These are phyloP conservation scores for Podaxis sp. DNA, from an alignment of 768 basidiomycete species.

Conservation along the genomic window DNA sequence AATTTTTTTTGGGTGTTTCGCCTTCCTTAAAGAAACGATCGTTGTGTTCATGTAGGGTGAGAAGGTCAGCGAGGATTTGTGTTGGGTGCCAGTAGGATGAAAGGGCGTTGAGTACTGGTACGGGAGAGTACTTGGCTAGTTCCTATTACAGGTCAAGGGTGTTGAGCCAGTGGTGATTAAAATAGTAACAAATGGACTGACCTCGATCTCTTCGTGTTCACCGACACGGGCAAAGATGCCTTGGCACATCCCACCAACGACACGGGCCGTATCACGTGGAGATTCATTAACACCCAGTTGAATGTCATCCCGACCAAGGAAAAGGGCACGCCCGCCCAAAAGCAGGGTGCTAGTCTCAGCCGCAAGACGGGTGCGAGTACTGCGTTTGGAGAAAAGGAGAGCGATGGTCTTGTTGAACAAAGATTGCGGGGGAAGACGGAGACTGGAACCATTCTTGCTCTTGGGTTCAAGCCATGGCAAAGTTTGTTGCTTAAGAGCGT, in stretches of 20 bases:
- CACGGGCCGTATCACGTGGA: conserved; percentile 77
- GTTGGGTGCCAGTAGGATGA: conserved; percentile 97
- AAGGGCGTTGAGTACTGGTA: conserved; percentile 95
- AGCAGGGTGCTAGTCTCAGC: conserved; percentile 79
- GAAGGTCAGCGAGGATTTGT: conserved; percentile 89
- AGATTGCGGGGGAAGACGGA: conserved; percentile 70
- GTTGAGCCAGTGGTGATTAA: not conserved
- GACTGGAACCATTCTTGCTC: conserved; percentile 35
- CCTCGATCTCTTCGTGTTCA: conserved; percentile 91
- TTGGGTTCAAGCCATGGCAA: conserved; percentile 69
- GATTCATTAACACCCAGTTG: conserved; percentile 96
- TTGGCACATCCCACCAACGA: conserved; percentile 93
- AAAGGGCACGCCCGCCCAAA: conserved; percentile 88
- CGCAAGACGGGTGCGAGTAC: conserved; percentile 87
- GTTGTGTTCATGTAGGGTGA: conserved; percentile 82
- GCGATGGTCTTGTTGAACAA: conserved; percentile 85
- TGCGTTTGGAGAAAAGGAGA: conserved; percentile 89
- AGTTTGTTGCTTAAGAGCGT: conserved; percentile 60
- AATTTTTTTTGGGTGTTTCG: conserved; percentile 19
- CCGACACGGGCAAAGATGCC: conserved; percentile 97
- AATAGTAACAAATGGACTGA: conserved; percentile 30
- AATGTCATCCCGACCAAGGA: conserved; percentile 87
- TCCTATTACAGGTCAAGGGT: conserved; percentile 51
- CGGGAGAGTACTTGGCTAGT: conserved; percentile 85
- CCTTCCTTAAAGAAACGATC: conserved; percentile 45